Evolutionary conservation across 768 basidiomycete genomes (phyloP).

Genomic region (Serendipita indica): DNA sequence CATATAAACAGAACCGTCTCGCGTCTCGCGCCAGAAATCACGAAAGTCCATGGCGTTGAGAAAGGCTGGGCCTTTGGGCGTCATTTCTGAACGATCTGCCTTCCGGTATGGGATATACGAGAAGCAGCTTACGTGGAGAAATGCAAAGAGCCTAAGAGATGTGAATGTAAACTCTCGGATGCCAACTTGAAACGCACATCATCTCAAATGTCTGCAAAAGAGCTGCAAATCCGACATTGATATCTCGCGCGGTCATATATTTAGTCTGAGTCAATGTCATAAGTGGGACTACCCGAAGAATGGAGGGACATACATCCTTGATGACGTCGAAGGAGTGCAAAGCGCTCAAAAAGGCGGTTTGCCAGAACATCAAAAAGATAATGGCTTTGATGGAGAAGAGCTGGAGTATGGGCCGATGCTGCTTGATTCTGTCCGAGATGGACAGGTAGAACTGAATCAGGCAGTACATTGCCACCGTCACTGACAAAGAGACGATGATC

Average conservation of each 20-base stretch:
- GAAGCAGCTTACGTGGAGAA: conserved; percentile 59
- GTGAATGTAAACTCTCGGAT: conserved; percentile 12
- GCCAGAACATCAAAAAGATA: conserved; percentile 69
- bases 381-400: conserved; percentile 61
- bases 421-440: conserved; percentile 38
- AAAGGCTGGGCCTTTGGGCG: conserved; percentile 42
- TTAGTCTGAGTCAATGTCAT: conserved; percentile 29
- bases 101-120: conserved; percentile 47
- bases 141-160: conserved; percentile 44
- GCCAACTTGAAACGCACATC: conserved; percentile 33
- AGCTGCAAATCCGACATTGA: conserved; percentile 56
- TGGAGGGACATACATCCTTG: conserved; percentile 35
- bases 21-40: conserved; percentile 51
- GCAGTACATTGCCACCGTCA: conserved; percentile 67
- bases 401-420: conserved; percentile 48
- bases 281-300: neutral
- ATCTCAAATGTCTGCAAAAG: conserved; percentile 61
- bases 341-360: conserved; percentile 42
- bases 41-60: conserved; percentile 53
- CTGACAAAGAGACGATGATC: conserved; percentile 48
- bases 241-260: conserved; percentile 60
- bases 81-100: conserved; percentile 24
- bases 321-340: conserved; percentile 45
- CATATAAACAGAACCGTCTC: conserved; percentile 44
- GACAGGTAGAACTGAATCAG: conserved; percentile 54